Base-by-base conservation (phyloP, 495 filamentous ascomycete species). In the Chlorociboria aeruginascens region DNA sequence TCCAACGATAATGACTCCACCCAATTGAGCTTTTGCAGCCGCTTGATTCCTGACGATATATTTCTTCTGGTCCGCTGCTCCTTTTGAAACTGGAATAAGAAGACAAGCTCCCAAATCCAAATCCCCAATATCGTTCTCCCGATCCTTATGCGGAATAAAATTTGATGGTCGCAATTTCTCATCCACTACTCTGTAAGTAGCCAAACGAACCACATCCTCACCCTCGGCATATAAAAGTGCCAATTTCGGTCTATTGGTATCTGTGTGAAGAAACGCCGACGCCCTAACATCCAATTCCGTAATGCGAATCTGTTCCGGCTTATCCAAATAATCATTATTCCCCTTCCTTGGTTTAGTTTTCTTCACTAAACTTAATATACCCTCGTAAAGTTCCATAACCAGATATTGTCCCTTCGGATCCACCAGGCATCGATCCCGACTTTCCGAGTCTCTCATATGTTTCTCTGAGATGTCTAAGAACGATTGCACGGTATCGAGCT, bases 301-400 rank as follows among this genome's bases (percentile, higher is more conserved):
- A 25, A 97, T 81, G 31, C 90, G 71, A 30, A 84, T 72, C 25
- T 82, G 78, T 9, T 81, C 76, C 55, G 83, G 79, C 47, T 79
- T 79, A 3, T 81, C 79, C 12, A 96, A 60, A 45, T 66, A 68
- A 44, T 73, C 69, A 4, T 58, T 63, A 52, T 58, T 71, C 51
- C 65, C 74, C 61, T 80, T 82, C 43, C 73, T 69, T 0, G 73
- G 66, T 46, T 79, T 73, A 47, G 83, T 61, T 25, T 95, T 74
- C 3, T 82, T 82, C 40, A 89, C 63, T 0, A 86, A 73, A 8
- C 82, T 86, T 31, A 97, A 69, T 20, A 95, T 75, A 2, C 92
- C 92, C 63, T 96, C 87, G 66, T 87, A 95, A 6, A 95, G 67
- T 53, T 95, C 82, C 52, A 96, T 66, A 8, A 81, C 85, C 75